Percentiles rank a stretch among this genome's conserved stretches.
Conservation (phyloP, 768 basidiomycete genomes). For the Rhodosporidiobolus sp. region DNA sequence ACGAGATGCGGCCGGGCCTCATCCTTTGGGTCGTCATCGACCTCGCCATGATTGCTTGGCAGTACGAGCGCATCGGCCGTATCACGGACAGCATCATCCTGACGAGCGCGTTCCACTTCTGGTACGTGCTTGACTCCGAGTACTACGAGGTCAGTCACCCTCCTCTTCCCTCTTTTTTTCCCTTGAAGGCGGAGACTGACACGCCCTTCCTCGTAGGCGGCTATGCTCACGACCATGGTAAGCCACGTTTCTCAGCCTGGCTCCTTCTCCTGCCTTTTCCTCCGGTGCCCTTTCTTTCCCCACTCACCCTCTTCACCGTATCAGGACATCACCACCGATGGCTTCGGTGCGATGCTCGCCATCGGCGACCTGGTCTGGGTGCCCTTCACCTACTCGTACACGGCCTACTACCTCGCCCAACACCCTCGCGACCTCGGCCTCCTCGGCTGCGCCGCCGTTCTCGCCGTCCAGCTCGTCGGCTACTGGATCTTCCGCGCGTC, state of each 20-base stretch:
- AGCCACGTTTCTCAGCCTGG: background rate
- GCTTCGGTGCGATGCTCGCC: conserved; percentile 97
- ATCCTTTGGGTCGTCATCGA: conserved; percentile 89
- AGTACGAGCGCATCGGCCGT: conserved; percentile 60
- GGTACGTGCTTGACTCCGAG: conserved; percentile 79
- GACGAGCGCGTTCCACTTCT: conserved; percentile 75
- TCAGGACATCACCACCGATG: conserved; percentile 85
- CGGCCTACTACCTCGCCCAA: conserved; percentile 93
- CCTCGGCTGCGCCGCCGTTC: conserved; percentile 58
- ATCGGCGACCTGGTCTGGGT: conserved; percentile 91
- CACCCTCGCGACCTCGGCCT: conserved; percentile 73
- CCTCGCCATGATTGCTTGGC: conserved; percentile 85
- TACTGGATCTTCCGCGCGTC: conserved; percentile 86
- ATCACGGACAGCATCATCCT: conserved; percentile 87
- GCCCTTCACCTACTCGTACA: conserved; percentile 87
- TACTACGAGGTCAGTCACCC: conserved; percentile 75
- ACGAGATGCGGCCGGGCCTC: conserved; percentile 80
- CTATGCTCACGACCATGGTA: conserved; percentile 82
- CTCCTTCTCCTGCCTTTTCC: too few relatives aligned
- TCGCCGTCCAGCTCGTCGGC: conserved; percentile 66
- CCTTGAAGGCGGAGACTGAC: too few relatives aligned
- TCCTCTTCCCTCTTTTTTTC: background rate
- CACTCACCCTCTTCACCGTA: background rate
- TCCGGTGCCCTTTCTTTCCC: rapidly evolving
- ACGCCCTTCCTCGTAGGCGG: conserved; percentile 56